Evolutionary conservation across 2,329 filamentous ascomycete species (phyloP), one percentile per base, ranked within the genome.

Genomic region (Hawksworthiomyces lignivorus): DNA sequence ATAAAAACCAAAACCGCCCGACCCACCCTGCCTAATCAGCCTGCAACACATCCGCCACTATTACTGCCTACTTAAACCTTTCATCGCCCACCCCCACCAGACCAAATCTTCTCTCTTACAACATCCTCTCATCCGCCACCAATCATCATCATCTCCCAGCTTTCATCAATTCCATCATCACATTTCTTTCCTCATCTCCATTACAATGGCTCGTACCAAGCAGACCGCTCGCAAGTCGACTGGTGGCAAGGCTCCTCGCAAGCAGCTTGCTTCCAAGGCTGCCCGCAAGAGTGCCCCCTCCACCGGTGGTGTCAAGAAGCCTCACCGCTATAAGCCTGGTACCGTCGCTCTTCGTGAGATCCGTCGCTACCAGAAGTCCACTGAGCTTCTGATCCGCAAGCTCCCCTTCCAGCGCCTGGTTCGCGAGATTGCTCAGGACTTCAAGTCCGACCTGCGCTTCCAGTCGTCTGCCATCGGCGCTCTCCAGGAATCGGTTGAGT

Each of bases 191-290:
- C 21, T 26, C 24, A 12, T 26, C 24, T 26, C n/a, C 42, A 21
- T 39, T 11, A 64, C 59, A 69, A 80, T 80, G 75, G 75, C 75
- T 56, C 75, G 75, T 59, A 80, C 75, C 51, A 80, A 80, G 74
- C 75, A 80, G 63, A 80, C 74, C 58, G 77, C 77, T 59, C 76
- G 79, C 63, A 82, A 95, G 77, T 84, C 80, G 67, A 84, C 80
- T 59, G 80, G 80, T 80, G 80, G 80, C 75, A 84, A 84, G 75
- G 80, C 80, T 56, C 80, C 80, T 50, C 78, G 80, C 71, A 98
- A 98, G 87, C 89, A 96, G 81, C 88, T 97, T 63, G 90, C 90
- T 59, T 95, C 89, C 77, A 96, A 96, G 86, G 92, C 90, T 56
- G 90, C 92, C 62, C 89, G 92, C 75, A 98, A 98, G 83, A 88